phyloP scores from a whole-genome alignment of 495 filamentous ascomycete genomes.

The Penicillium longicatenatum region DNA sequence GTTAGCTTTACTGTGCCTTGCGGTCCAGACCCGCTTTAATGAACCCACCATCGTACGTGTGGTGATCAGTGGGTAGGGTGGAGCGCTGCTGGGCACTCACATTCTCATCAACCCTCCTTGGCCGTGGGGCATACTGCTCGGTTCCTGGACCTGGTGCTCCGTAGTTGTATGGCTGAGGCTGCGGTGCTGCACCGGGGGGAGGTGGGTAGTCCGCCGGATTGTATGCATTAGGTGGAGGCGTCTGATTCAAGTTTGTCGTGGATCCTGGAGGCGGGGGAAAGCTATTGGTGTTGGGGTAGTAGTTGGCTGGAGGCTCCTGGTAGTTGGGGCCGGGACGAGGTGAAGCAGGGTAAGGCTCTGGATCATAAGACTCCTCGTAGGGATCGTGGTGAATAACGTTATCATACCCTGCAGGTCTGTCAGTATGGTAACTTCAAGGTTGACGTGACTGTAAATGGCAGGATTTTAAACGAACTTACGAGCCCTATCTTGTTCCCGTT shows the following conservation, averaged over 20 bases:
- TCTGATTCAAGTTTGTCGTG: constrained; percentile 31
- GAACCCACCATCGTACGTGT: constrained; percentile 49
- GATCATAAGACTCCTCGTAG: constrained; percentile 47
- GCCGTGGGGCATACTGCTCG: constrained; percentile 44
- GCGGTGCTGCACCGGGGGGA: constrained; percentile 45
- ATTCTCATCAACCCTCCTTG: constrained; percentile 56
- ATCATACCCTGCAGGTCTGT: constrained; percentile 35
- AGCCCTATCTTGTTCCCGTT: constrained; percentile 31
- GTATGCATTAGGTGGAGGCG: constrained; percentile 29
- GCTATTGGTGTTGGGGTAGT: constrained; percentile 42
- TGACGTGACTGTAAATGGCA: not conserved
- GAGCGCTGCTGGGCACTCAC: constrained; percentile 51
- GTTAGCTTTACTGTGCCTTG: constrained; percentile 13
- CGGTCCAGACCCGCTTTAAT: not conserved
- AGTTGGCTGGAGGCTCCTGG: constrained; percentile 24
- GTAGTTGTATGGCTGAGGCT: constrained; percentile 47
- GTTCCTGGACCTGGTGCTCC: constrained; percentile 38
- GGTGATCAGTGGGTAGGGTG: constrained; percentile 39
- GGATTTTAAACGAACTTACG: constrained; percentile 20
- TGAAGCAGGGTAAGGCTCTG: constrained; percentile 43
- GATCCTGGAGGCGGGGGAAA: constrained; percentile 49
- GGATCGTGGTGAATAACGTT: constrained; percentile 42
- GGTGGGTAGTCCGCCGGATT: constrained; percentile 50
- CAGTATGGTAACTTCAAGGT: not conserved
- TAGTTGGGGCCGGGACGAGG: constrained; percentile 21